Conservation (phyloP, 1,284 basidiomycete species). For the Ustilago xerochloae region DNA sequence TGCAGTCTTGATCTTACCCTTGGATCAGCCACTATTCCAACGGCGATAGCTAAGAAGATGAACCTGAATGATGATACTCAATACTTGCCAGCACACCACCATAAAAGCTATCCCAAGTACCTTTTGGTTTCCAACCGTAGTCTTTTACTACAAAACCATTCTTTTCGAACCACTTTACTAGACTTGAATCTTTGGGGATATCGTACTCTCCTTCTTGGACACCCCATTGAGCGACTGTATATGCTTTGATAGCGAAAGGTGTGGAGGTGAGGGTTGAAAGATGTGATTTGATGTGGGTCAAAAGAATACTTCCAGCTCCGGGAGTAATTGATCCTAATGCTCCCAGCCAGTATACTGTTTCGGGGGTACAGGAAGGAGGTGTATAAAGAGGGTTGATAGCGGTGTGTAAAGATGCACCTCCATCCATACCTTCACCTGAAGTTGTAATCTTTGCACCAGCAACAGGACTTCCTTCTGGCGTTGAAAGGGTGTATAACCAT, state of each 20-base stretch:
- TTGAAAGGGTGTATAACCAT: constrained; percentile 11
- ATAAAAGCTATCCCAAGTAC: constrained; percentile 28
- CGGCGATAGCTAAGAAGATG: too few species aligned
- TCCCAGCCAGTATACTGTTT: constrained; percentile 15
- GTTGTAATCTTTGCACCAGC: constrained; percentile 29
- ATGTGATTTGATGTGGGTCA: constrained; percentile 15
- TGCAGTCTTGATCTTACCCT: too few species aligned
- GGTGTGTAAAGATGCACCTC: neutral
- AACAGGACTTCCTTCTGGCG: neutral
- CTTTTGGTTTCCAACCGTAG: constrained; percentile 28
- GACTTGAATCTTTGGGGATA: constrained; percentile 2
- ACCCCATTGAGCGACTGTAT: constrained; percentile 30
- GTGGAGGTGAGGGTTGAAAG: neutral
- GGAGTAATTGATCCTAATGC: constrained; percentile 20
- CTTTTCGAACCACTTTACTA: constrained; percentile 13
- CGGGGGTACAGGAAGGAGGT: neutral
- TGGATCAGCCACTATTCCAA: too few species aligned
- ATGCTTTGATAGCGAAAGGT: constrained; percentile 10
- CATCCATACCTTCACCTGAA: constrained; percentile 25
- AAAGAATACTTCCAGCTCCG: constrained; percentile 1
- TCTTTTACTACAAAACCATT: constrained; percentile 20
- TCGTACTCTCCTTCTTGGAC: neutral
- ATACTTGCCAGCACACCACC: constrained; percentile 20
- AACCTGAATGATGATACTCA: constrained; percentile 19
- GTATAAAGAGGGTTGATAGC: constrained; percentile 1